phyloP scores from a whole-genome alignment of 2,329 filamentous ascomycete species.

The Fusarium coicis region DNA sequence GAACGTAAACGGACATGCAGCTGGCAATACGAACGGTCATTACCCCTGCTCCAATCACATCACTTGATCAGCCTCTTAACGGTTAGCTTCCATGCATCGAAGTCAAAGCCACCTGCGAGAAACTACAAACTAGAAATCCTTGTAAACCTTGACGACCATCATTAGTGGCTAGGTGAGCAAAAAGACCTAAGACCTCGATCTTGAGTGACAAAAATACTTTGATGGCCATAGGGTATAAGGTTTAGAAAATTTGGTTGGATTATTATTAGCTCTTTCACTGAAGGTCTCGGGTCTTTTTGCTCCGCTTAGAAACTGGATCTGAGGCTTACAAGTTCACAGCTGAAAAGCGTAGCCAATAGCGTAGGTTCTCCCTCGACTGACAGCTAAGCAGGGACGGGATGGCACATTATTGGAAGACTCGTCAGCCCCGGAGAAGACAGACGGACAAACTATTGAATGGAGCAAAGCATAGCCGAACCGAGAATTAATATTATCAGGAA shows the following conservation, averaged over 20 bases:
- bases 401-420: conserved; percentile 22
- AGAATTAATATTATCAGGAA: conserved; percentile 1
- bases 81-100: conserved; percentile 11
- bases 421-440: background rate
- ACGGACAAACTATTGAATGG: conserved; percentile 9
- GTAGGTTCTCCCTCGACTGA: conserved; percentile 25
- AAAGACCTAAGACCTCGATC: background rate
- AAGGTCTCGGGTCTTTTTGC: background rate
- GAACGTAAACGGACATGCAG: conserved; percentile 7
- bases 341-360: conserved; percentile 33
- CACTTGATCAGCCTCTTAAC: conserved; percentile 15
- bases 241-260: background rate
- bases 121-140: conserved; percentile 19
- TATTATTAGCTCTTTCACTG: background rate
- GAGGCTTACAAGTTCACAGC: conserved; percentile 31
- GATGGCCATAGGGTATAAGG: background rate
- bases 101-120: conserved; percentile 1
- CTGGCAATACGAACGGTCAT: conserved; percentile 19
- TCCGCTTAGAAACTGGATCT: background rate
- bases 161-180: background rate
- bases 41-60: conserved; percentile 22
- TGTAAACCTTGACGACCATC: conserved; percentile 2
- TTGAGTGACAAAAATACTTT: background rate
- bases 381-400: conserved; percentile 22
- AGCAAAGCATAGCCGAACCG: background rate